Evolutionary conservation across 192 early-diverging fungal species (phyloP).

Genomic region (Backusella mclennaniae): DNA sequence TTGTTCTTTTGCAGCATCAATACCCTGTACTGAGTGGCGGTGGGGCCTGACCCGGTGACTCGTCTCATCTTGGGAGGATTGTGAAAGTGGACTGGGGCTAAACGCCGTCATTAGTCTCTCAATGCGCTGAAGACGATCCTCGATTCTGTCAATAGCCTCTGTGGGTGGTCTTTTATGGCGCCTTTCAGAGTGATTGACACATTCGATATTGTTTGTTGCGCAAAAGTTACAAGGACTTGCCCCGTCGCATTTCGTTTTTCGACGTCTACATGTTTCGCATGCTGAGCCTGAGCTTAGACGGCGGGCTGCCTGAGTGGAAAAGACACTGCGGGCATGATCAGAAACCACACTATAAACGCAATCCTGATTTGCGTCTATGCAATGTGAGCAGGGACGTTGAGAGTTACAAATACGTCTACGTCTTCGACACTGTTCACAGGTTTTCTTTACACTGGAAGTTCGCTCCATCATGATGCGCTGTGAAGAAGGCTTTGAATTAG

Average conservation of each 20-base stretch:
- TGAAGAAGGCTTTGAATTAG: slow-evolving; percentile 11
- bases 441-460: slow-evolving; percentile 19
- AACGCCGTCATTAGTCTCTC: slow-evolving; percentile 37
- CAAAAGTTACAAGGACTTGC: slow-evolving; percentile 34
- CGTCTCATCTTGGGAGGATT: background rate
- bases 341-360: slow-evolving; percentile 32
- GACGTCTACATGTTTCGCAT: slow-evolving; percentile 35
- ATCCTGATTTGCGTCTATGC: slow-evolving; percentile 24
- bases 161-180: slow-evolving; percentile 16
- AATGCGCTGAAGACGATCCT: slow-evolving; percentile 35
- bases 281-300: slow-evolving; percentile 34
- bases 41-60: slow-evolving; percentile 18
- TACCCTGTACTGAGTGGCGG: slow-evolving; percentile 38
- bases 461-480: slow-evolving; percentile 17
- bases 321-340: slow-evolving; percentile 32
- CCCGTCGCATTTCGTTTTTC: slow-evolving; percentile 40
- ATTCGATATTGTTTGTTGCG: slow-evolving; percentile 26
- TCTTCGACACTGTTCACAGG: slow-evolving; percentile 32
- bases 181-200: slow-evolving; percentile 33
- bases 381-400: slow-evolving; percentile 32
- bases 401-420: slow-evolving; percentile 31
- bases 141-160: slow-evolving; percentile 38
- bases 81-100: slow-evolving; percentile 26
- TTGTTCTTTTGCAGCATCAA: slow-evolving; percentile 35
- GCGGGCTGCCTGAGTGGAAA: slow-evolving; percentile 21